Percentiles rank a stretch among this genome's conserved stretches.
These are phyloP conservation scores for Begonia peltatifolia DNA, from an alignment of 306 rosid genomes.

Conservation along the genomic window DNA sequence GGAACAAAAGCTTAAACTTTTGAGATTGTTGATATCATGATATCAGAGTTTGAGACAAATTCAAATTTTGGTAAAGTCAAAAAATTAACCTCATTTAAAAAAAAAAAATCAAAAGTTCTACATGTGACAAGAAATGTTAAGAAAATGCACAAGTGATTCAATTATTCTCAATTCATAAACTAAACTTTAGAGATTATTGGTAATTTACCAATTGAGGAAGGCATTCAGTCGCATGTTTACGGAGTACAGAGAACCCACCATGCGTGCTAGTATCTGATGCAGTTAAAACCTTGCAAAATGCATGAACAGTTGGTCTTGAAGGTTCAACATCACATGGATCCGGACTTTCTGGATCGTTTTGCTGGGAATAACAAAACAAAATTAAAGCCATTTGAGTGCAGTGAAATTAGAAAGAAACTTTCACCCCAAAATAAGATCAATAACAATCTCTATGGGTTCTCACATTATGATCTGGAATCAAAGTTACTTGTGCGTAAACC, in stretches of 20 bases:
- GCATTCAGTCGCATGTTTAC: constrained; percentile 91
- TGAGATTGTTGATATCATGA: too few relatives aligned
- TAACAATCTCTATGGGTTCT: constrained; percentile 14
- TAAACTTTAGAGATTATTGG: too few relatives aligned
- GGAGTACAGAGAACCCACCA: constrained; percentile 89
- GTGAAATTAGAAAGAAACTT: too few relatives aligned
- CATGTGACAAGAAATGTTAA: too few relatives aligned
- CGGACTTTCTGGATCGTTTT: constrained; percentile 41
- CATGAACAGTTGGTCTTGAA: constrained; percentile 33
- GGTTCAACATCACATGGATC: constrained; percentile 33
- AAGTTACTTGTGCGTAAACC: constrained; percentile 71
- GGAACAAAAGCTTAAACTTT: background rate
- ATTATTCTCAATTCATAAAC: too few relatives aligned
- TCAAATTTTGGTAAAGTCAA: too few relatives aligned
- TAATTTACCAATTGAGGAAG: constrained; percentile 69
- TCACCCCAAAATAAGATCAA: background rate
- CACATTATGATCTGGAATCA: constrained; percentile 65
- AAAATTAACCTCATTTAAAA: too few relatives aligned
- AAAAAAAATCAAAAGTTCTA: too few relatives aligned
- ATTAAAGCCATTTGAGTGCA: background rate
- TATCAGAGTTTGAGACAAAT: too few relatives aligned
- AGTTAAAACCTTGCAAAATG: constrained; percentile 76
- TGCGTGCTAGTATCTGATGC: constrained; percentile 97
- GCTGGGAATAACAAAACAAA: constrained; percentile 32
- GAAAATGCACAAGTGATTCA: too few relatives aligned